Evolutionary conservation across 2,329 filamentous ascomycete genomes (phyloP), one percentile per base, ranked within the genome.

Genomic region (Microdochium bolleyi): DNA sequence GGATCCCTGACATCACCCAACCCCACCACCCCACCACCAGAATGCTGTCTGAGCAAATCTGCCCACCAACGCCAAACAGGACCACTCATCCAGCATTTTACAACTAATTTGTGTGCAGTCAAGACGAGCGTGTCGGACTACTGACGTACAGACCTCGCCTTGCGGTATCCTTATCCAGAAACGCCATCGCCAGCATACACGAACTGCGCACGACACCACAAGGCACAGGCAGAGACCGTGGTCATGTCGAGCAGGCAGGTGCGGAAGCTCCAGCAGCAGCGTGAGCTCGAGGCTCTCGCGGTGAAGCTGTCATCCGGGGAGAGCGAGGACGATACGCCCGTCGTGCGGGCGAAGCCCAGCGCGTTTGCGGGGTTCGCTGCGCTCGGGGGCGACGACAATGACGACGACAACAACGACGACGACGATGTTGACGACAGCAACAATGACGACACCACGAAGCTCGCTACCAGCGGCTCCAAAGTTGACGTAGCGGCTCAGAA

Each of bases 311-410:
- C 67, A 10, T 60, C 69, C 11, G 70, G 72, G 27, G 71, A 71
- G 14, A 66, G 62, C 37, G 69, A 67, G 1, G 63, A 67, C 32
- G 65, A 68, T 8, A 62, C 61, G 44, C 65, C 67, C 2, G 56
- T 65, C 10, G 61, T 60, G 8, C 75, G 70, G 58, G 67, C 73
- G 11, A 72, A 73, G 30, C 60, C 66, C 11, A 79, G 73, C 56
- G 58, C 74, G 9, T 83, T 83, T 57, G 67, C 72, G 0, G 70
- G 66, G 0, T 74, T 75, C 55, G 78, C 79, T 9, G 78, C 79
- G 1, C 67, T 83, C 1, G 76, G 67, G 5, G 74, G 67, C 16
- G 69, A 64, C 2, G 72, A 72, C 16, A 73, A 72, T 2, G 69
- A 73, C 2, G 66, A 71, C 3, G 67, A 71, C 2, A 66, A 70